Conservation (phyloP, 768 basidiomycete species). For the Crassisporium funariophilum region DNA sequence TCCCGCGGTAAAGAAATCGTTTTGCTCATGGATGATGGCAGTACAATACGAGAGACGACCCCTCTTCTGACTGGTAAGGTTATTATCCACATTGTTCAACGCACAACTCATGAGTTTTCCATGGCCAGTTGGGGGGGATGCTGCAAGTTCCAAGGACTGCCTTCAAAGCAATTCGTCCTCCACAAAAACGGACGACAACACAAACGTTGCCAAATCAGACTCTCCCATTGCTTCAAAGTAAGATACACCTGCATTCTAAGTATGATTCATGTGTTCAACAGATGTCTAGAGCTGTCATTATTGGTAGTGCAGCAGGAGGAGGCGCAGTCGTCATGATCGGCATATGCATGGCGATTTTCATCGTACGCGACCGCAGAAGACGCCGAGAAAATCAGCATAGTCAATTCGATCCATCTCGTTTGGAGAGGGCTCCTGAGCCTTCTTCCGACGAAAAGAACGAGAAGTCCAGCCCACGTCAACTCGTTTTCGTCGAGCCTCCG, state of each 20-base stretch:
- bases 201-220: background rate
- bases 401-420: constrained; percentile 25
- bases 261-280: background rate
- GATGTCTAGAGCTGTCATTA: constrained; percentile 41
- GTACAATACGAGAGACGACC: constrained; percentile 42
- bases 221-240: constrained; percentile 15
- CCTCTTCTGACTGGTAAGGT: constrained; percentile 42
- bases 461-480: background rate
- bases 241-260: background rate
- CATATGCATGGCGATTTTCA: constrained; percentile 45
- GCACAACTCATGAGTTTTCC: background rate
- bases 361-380: constrained; percentile 40
- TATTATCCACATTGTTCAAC: background rate
- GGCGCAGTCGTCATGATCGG: constrained; percentile 40
- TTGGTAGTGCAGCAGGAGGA: constrained; percentile 48
- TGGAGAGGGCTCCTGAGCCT: constrained; percentile 20
- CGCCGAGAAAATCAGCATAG: constrained; percentile 15
- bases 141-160: constrained; percentile 24
- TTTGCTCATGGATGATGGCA: constrained; percentile 46
- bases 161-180: background rate
- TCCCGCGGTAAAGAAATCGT: constrained; percentile 38
- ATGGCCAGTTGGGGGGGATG: constrained; percentile 38
- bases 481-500: background rate
- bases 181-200: background rate
- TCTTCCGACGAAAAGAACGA: constrained; percentile 11